Evolutionary conservation across 2,329 filamentous ascomycete species (phyloP), one percentile per base, ranked within the genome.

Genomic region (Capronia epimyces): DNA sequence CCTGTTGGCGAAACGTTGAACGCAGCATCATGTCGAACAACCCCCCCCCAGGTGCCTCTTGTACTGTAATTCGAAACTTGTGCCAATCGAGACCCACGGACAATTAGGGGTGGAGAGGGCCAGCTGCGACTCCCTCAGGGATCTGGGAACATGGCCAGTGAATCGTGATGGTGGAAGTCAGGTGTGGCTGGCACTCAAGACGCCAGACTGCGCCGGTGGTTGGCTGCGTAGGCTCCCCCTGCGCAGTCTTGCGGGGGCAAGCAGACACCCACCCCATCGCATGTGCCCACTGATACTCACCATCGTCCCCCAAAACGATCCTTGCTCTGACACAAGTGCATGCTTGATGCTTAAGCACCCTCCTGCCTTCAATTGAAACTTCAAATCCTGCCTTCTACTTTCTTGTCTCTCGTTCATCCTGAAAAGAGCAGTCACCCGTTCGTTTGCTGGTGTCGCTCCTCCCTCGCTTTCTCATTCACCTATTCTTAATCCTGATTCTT

Each of bases 381-480:
- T 24, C 15, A 25, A 31, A 18, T 43, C 41, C 25, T 43, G 24
- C 22, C 43, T 24, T 37, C 13, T 2, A 36, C 43, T 22, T 46
- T 46, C 42, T 16, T 16, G 10, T 36, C 29, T 29, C 25, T 44
- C 41, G 15, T 32, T 44, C 56, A 43, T 53, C 41, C 49, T 40
- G 44, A 52, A 44, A 40, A 40, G 49, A 55, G 52, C 57, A 50
- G 45, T 58, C 56, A 56, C 52, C 57, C 50, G 58, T 60, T 56
- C n/a, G 55, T 57, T 57, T 39, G 49, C 12, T 5, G 52, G 59
- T 62, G 56, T 56, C 56, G 52, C 49, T 60, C 57, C 54, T 64
- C 60, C 53, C 56, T 62, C 58, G 52, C 52, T 58, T 58, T 46
- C 55, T 53, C 31, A 18, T 15, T 9, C 15, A 37, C 10, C 27